Evolutionary conservation across 768 basidiomycete species (phyloP), one percentile per base, ranked within the genome.

Genomic region (Collybia mongolica): DNA sequence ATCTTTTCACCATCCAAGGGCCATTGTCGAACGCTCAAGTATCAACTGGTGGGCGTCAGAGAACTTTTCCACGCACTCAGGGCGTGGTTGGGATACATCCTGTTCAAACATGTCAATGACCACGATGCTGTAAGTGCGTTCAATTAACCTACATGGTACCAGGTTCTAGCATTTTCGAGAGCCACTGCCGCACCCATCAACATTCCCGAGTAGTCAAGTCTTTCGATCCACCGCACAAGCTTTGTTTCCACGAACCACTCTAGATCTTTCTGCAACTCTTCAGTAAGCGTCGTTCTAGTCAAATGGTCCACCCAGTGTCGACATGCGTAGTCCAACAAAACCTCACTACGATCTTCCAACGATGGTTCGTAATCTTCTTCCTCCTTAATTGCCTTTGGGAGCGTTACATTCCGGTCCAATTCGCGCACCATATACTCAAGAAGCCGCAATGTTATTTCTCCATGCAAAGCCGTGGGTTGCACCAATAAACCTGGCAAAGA

Each of bases 261-360:
- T 2, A 60, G 24, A 26, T 43, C 41, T 37, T 22, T 44, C 15
- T 47, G 53, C 38, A 57, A 23, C 23, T 36, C 35, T 28, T 48
- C 39, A 8, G 24, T 42, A 6, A 38, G 44, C 3, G 48, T 26
- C 8, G 49, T 46, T 44, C 37, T 36, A 17, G n/a, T 36, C 32
- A 60, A 26, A 39, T 60, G 59, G 15, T 48, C 46, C n/a, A 49
- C 53, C 59, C 59, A 60, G 29, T 60, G 40, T 29, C 50, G 53
- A 44, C 54, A 58, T 24, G 59, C 59, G 41, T 58, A 60, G 35
- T 51, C 49, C 8, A 60, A 43, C 35, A 47, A 39, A 11, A 20
- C 41, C 15, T 19, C 23, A 3, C 23, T 49, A 24, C 23, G 19
- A 18, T 54, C 38, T 15, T 35, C 47, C 28, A 38, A 8, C 12